Base-by-base conservation (phyloP, 345 rosid species). In the Populus ilicifolia region DNA sequence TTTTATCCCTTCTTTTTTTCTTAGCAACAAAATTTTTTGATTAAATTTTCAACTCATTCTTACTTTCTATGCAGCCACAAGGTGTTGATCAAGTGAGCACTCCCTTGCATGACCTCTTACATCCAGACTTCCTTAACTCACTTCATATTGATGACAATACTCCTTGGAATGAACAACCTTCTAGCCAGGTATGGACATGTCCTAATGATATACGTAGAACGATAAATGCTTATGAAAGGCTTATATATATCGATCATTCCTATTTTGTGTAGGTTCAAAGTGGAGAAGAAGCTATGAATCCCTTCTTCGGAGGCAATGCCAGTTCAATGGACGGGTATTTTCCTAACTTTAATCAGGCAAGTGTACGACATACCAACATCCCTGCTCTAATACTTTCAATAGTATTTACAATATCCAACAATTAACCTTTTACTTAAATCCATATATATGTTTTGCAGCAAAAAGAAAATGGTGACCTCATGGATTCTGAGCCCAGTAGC, bases 161-260 rank as follows among this genome's bases (percentile, higher is more conserved):
- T 12, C 65, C 73, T 39, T 20, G 68, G 75, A 39, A n/a, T 43
- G 70, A 68, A 36, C 83, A 61, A 62, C 20, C 78, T 35, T 71
- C 76, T 71, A 36, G 33, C 30, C 78, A 80, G 87, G 87, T 68
- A 80, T 77, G 64, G 63, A 16, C 10, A 69, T 35, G 67, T 33
- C 43, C 52, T 66, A 5, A 2, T 39, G 10, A 36, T 62, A 41
- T 0, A n/a, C 29, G 5, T 29, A 13, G 6, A 67, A 41, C 27
- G n/a, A 21, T 4, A n/a, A 35, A 3, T 11, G 3, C 18, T 29
- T 21, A 20, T 70, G 13, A 14, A 8, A n/a, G 2, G 9, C 48
- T 20, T 17, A 35, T 46, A 27, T 71, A 46, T 1, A 52, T 71
- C 18, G 2, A 46, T 5, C 23, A 33, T 33, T 29, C 2, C n/a